Percentiles rank a stretch among this genome's conserved stretches.
These are phyloP conservation scores for Carnegiea gigantea DNA, from an alignment of 179 eudicot species.

Conservation along the genomic window DNA sequence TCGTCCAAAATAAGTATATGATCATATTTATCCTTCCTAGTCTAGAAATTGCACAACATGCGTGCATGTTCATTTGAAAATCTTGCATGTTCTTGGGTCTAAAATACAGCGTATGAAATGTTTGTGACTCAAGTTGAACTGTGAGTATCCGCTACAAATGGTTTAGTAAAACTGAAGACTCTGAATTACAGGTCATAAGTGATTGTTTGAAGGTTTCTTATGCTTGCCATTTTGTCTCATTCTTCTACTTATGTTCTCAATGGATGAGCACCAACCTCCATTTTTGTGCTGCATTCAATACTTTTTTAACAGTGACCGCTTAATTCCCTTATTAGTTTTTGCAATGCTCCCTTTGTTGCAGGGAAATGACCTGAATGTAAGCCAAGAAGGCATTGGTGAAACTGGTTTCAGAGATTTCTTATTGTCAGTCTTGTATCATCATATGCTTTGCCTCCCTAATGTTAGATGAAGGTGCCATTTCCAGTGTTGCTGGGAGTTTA, in stretches of 20 bases:
- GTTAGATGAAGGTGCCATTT: slow-evolving; percentile 4
- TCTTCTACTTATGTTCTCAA: no score
- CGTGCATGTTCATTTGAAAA: not conserved
- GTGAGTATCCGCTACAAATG: no score
- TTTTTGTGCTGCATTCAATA: not conserved
- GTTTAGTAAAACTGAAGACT: no score
- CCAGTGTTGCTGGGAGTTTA: not conserved
- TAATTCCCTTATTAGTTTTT: not conserved
- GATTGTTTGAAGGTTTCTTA: no score
- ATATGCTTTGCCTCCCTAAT: not conserved
- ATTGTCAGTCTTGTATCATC: not conserved
- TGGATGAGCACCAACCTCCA: not conserved
- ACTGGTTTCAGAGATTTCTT: not conserved
- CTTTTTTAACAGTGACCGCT: not conserved
- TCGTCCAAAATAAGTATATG: no score
- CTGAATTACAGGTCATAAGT: no score
- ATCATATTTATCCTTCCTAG: no score
- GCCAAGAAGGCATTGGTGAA: not conserved
- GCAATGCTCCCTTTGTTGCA: slow-evolving; percentile 16
- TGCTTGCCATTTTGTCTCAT: no score
- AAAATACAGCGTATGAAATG: not conserved
- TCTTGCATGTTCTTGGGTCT: not conserved
- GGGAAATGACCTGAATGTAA: slow-evolving; percentile 29
- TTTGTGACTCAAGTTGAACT: not conserved
- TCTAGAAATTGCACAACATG: not conserved